These are phyloP conservation scores for Quercus berberidifolia DNA, from an alignment of 306 rosid genomes.

Conservation along the genomic window DNA sequence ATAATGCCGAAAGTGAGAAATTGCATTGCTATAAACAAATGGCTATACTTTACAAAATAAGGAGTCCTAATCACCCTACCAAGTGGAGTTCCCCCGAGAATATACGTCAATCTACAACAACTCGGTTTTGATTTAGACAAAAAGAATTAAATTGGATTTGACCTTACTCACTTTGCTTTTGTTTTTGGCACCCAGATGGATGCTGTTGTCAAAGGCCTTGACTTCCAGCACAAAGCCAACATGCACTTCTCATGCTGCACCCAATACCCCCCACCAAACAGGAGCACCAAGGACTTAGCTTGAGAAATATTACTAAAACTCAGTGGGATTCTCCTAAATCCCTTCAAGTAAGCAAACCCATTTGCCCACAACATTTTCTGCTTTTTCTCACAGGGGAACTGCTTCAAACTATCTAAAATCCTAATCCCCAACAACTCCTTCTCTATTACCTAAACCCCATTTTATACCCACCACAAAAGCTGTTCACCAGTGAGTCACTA, in stretches of 20 bases:
- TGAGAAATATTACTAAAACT: slow-evolving; percentile 55
- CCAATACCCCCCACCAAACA: slow-evolving; percentile 60
- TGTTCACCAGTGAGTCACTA: slow-evolving; percentile 44
- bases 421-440: slow-evolving; percentile 48
- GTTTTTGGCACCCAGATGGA: slow-evolving; percentile 53
- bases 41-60: no score
- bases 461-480: slow-evolving; percentile 29
- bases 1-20: no score
- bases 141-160: not conserved
- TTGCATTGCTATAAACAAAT: no score
- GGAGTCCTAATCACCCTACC: no score
- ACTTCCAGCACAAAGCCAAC: slow-evolving; percentile 58
- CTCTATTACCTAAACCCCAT: slow-evolving; percentile 41
- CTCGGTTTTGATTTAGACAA: not conserved
- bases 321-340: slow-evolving; percentile 41
- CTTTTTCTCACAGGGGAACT: slow-evolving; percentile 47
- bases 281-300: slow-evolving; percentile 55
- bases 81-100: no score
- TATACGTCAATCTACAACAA: no score
- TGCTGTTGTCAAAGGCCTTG: slow-evolving; percentile 57
- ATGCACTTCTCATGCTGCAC: slow-evolving; percentile 44
- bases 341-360: slow-evolving; percentile 35
- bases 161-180: slow-evolving; percentile 4
- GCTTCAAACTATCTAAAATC: slow-evolving; percentile 50
- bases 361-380: slow-evolving; percentile 38